Evolutionary conservation across 192 early-diverging fungal species (phyloP), one percentile per base, ranked within the genome.

Genomic region (Podila epigama): DNA sequence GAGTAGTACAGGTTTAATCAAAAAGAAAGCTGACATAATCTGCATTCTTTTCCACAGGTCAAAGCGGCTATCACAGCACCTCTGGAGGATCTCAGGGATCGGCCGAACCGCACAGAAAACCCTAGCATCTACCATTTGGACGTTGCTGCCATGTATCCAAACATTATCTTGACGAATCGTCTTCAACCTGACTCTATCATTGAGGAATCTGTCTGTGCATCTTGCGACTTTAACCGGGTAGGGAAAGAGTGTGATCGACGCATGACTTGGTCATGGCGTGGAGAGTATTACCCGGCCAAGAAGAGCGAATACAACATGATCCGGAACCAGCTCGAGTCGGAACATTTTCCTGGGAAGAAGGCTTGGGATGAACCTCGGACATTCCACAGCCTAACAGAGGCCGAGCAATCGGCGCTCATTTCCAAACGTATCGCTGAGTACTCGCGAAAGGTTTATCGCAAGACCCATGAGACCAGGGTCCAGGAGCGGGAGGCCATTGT

Each of bases 111-210:
- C 2, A 77, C 77, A 34, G 94, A 95, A 58, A 81, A 86, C 31
- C 98, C 98, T 2, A 82, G 92, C 3, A 93, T 99, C 51, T 99
- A 99, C 79, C 98, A 99, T 66, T 89, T 99, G 85, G 98, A 99
- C 82, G 98, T 99, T n/a, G 98, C 95, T 0, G 98, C 98, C 27
- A 99, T 99, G 98, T 97, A 97, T 62, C 98, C 98, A 18, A 99
- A 99, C 70, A 99, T 99, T 63, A 99, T 99, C 73, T 83, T 99
- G 28, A 99, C 98, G 1, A 98, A 99, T 71, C 90, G 98, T 25
- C 80, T 99, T 11, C 98, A 99, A 79, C 98, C 98, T 0, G 96
- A 99, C 82, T 93, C 98, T 7, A 94, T 99, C 31, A 89, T 98
- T 27, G 85, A 89, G 25, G 96, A 97, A 70, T 86, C 88, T n/a